Conservation (phyloP, 768 basidiomycete genomes). For the Phaeotremella fagi region DNA sequence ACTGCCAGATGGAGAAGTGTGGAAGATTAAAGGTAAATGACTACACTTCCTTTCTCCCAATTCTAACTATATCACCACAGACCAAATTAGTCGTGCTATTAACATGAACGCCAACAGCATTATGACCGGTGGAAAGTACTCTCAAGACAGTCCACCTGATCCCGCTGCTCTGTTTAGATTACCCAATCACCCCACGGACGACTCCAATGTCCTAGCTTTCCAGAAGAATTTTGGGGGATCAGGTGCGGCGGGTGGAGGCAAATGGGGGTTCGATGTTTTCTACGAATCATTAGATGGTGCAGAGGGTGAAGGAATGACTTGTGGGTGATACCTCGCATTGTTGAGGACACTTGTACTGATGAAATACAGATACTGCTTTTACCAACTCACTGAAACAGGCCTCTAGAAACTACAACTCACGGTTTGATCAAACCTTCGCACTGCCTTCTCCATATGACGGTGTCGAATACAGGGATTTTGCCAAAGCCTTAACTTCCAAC, state of each 20-base stretch:
- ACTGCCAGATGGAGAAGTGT: conserved; percentile 62
- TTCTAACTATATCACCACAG: conserved; percentile 48
- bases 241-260: conserved; percentile 8
- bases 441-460: conserved; percentile 56
- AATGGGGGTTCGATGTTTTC: conserved; percentile 81
- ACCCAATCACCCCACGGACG: conserved; percentile 65
- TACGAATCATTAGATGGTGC: conserved; percentile 67
- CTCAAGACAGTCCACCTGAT: conserved; percentile 56
- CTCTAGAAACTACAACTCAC: conserved; percentile 58
- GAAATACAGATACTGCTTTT: conserved; percentile 57
- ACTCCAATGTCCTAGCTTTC: conserved; percentile 76
- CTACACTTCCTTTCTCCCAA: neutral
- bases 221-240: conserved; percentile 79
- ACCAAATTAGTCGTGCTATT: conserved; percentile 61
- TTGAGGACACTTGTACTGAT: neutral
- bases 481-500: conserved; percentile 83
- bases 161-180: conserved; percentile 74
- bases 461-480: conserved; percentile 63
- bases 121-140: conserved; percentile 54
- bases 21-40: conserved; percentile 72
- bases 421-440: conserved; percentile 69
- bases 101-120: conserved; percentile 58
- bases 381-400: conserved; percentile 68
- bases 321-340: neutral
- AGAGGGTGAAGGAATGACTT: conserved; percentile 9